Conservation (phyloP, 371 early-diverging fungal genomes). For the Dinochytrium kinnereticum region DNA sequence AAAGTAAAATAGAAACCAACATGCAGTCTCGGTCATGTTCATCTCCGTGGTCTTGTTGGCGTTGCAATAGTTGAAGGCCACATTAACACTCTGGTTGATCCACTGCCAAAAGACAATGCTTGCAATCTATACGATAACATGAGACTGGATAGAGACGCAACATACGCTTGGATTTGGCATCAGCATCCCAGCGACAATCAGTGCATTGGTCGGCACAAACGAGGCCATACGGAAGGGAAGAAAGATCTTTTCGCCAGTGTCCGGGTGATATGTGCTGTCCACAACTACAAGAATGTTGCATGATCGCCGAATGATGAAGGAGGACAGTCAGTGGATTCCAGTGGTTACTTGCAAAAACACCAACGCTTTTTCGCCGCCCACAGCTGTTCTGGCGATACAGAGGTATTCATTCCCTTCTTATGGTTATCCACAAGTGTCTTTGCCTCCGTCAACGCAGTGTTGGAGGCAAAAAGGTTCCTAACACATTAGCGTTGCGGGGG, state of each 20-base stretch:
- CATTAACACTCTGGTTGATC: conserved; percentile 83
- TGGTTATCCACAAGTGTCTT: conserved; percentile 65
- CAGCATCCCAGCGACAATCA: conserved; percentile 82
- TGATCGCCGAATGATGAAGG: background rate
- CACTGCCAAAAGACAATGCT: conserved; percentile 78
- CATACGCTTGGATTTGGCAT: conserved; percentile 68
- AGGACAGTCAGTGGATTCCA: background rate
- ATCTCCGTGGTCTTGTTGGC: conserved; percentile 84
- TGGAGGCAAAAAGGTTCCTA: conserved; percentile 70
- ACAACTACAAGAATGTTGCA: conserved; percentile 44
- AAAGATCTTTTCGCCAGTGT: conserved; percentile 78
- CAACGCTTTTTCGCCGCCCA: conserved; percentile 79
- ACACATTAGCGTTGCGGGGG: conserved; percentile 12
- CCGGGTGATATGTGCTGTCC: conserved; percentile 81
- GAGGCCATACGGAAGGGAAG: conserved; percentile 84
- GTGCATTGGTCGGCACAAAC: conserved; percentile 83
- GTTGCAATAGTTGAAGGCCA: conserved; percentile 84
- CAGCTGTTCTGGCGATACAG: conserved; percentile 48
- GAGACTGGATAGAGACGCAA: background rate
- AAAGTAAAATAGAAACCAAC: conserved; percentile 37
- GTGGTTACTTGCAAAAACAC: background rate
- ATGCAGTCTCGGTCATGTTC: conserved; percentile 72
- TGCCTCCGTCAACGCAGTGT: conserved; percentile 61
- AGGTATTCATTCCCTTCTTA: conserved; percentile 52
- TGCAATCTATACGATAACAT: conserved; percentile 51